A percentile compares a stretch with the other conserved stretches of the same genome.
Conservation (phyloP, 176 grass and related monocot species). For the Paspalum notatum region DNA sequence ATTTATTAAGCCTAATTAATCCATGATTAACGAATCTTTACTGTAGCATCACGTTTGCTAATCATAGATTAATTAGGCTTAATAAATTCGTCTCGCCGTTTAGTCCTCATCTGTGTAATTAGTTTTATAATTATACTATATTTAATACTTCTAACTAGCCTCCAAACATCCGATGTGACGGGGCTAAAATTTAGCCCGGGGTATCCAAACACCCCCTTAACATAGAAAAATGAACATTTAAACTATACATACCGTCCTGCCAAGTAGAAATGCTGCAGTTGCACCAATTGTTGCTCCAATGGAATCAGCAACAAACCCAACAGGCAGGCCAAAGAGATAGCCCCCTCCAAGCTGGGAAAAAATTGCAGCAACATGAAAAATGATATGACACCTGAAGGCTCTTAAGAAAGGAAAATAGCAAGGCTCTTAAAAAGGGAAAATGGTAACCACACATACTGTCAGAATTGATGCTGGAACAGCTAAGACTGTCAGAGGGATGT, state of each 20-base stretch:
- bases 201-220: too few relatives aligned
- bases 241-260: conserved; percentile 79
- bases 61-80: too few relatives aligned
- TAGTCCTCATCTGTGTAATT: too few relatives aligned
- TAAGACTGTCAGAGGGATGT: conserved; percentile 90
- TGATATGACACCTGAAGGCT: not conserved
- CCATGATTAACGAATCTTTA: too few relatives aligned
- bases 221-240: not conserved
- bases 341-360: conserved; percentile 91
- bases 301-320: conserved; percentile 96
- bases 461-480: conserved; percentile 98
- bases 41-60: too few relatives aligned
- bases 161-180: too few relatives aligned
- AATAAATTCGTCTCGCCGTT: too few relatives aligned
- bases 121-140: too few relatives aligned
- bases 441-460: conserved; percentile 58
- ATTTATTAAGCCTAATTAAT: too few relatives aligned
- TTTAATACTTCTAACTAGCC: too few relatives aligned
- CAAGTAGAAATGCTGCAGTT: conserved; percentile 98
- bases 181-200: too few relatives aligned
- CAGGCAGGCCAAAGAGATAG: conserved; percentile 91
- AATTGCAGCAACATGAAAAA: conserved; percentile 20
- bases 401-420: conserved; percentile 11
- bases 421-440: conserved; percentile 3
- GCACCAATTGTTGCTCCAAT: conserved; percentile 97